A percentile compares a stretch with the other conserved stretches of the same genome.
Evolutionary conservation across 148 eudicot genomes (phyloP).

Genomic region (Rhododendron griersonianum): DNA sequence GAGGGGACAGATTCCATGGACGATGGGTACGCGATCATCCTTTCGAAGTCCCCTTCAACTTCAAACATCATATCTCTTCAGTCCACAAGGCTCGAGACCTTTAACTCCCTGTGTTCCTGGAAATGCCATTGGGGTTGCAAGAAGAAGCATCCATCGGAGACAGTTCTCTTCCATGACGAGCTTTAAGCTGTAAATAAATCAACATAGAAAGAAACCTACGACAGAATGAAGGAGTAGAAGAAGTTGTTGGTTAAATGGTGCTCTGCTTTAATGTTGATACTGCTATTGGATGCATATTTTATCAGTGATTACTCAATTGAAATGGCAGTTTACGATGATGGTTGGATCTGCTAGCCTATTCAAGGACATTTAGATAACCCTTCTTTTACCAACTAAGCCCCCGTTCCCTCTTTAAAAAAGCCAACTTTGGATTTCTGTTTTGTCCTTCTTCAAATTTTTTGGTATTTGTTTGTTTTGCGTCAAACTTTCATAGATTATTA

Average conservation of each 20-base stretch:
- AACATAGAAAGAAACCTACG: not conserved
- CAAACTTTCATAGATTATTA: no score
- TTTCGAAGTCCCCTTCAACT: constrained; percentile 46
- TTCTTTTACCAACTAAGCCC: not conserved
- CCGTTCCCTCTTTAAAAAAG: no score
- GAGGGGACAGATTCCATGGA: constrained; percentile 70
- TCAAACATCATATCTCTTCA: constrained; percentile 52
- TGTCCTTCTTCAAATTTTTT: no score
- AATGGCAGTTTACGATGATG: not conserved
- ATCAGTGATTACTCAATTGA: not conserved
- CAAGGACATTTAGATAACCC: not conserved
- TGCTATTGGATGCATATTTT: not conserved
- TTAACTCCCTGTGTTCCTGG: constrained; percentile 53
- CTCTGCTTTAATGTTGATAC: not conserved
- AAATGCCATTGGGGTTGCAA: constrained; percentile 64
- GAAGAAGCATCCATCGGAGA: constrained; percentile 31
- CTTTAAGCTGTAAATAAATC: constrained; percentile 10
- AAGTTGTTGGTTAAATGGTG: not conserved
- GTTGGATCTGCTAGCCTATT: not conserved
- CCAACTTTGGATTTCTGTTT: no score
- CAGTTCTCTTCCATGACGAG: constrained; percentile 19
- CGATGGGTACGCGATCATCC: constrained; percentile 69
- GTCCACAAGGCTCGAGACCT: constrained; percentile 43
- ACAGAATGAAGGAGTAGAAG: not conserved
- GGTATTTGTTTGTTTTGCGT: no score